Percentiles rank a stretch among this genome's conserved stretches.
These are phyloP conservation scores for Rhizophora apiculata DNA, from an alignment of 345 rosid species.

Conservation along the genomic window DNA sequence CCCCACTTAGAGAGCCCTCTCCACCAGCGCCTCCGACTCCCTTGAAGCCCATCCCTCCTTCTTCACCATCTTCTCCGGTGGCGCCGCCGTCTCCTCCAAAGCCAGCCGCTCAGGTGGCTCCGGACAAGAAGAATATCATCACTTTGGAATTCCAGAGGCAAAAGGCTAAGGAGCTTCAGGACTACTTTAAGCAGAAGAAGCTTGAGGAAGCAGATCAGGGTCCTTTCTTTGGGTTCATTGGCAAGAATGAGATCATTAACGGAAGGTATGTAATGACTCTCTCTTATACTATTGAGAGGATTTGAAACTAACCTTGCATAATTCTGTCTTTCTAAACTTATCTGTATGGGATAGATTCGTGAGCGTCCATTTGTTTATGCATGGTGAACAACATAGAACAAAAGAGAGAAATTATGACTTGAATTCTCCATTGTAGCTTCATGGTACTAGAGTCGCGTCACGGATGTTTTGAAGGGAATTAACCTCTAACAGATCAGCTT, in stretches of 20 bases:
- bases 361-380: no score
- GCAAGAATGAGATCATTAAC: slow-evolving; percentile 85
- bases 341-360: no score
- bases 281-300: background rate
- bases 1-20: slow-evolving; percentile 52
- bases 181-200: slow-evolving; percentile 82
- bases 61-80: slow-evolving; percentile 28
- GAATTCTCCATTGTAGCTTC: no score
- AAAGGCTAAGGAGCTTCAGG: slow-evolving; percentile 88
- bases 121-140: slow-evolving; percentile 33
- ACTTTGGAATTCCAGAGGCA: slow-evolving; percentile 93
- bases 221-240: slow-evolving; percentile 84
- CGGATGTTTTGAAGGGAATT: no score
- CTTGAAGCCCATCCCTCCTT: slow-evolving; percentile 40
- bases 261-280: slow-evolving; percentile 55
- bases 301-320: background rate
- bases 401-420: no score
- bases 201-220: slow-evolving; percentile 85
- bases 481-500: no score
- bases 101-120: slow-evolving; percentile 20
- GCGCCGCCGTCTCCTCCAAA: slow-evolving; percentile 24
- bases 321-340: no score
- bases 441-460: no score
- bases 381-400: no score
- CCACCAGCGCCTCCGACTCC: slow-evolving; percentile 28